Percentiles rank a stretch among this genome's conserved stretches.
Evolutionary conservation across 495 filamentous ascomycete genomes (phyloP).

Genomic region (Parathielavia hyrcaniae): DNA sequence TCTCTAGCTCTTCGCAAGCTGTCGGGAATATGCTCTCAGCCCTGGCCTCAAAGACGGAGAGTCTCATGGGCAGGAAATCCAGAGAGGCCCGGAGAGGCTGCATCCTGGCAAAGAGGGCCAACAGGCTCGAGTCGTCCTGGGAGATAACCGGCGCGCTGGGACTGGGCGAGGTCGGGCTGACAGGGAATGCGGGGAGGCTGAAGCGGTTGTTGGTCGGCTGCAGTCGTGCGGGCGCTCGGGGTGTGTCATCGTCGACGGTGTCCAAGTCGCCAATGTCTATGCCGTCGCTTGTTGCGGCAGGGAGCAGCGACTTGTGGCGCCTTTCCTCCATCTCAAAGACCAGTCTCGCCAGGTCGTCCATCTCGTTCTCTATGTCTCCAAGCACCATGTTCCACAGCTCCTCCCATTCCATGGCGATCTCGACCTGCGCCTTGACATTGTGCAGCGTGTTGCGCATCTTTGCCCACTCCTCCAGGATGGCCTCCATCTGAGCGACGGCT

Average conservation of each 20-base stretch:
- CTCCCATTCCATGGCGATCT: slow-evolving; percentile 97
- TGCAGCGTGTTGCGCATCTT: slow-evolving; percentile 68
- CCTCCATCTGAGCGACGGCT: slow-evolving; percentile 81
- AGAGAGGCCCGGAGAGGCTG: slow-evolving; percentile 87
- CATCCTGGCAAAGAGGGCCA: slow-evolving; percentile 88
- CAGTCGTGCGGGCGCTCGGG: slow-evolving; percentile 46
- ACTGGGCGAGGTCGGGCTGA: slow-evolving; percentile 53
- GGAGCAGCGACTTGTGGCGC: slow-evolving; percentile 64
- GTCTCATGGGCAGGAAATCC: slow-evolving; percentile 93
- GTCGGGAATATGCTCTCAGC: slow-evolving; percentile 74
- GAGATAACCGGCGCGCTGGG: slow-evolving; percentile 52
- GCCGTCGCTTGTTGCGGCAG: slow-evolving; percentile 51
- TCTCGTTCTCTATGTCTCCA: slow-evolving; percentile 85
- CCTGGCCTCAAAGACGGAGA: slow-evolving; percentile 74
- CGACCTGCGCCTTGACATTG: slow-evolving; percentile 79
- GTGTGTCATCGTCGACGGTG: slow-evolving; percentile 87
- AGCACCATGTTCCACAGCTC: slow-evolving; percentile 91
- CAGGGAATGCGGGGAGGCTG: slow-evolving; percentile 55
- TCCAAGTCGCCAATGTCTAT: slow-evolving; percentile 87
- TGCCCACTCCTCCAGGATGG: slow-evolving; percentile 75
- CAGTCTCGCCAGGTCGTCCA: slow-evolving; percentile 71
- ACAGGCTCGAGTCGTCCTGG: slow-evolving; percentile 71
- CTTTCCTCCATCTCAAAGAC: slow-evolving; percentile 97
- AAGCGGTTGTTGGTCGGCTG: slow-evolving; percentile 52
- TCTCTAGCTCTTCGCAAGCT: slow-evolving; percentile 81